Conservation (phyloP, 2,329 filamentous ascomycete species). For the Didymella pomorum region DNA sequence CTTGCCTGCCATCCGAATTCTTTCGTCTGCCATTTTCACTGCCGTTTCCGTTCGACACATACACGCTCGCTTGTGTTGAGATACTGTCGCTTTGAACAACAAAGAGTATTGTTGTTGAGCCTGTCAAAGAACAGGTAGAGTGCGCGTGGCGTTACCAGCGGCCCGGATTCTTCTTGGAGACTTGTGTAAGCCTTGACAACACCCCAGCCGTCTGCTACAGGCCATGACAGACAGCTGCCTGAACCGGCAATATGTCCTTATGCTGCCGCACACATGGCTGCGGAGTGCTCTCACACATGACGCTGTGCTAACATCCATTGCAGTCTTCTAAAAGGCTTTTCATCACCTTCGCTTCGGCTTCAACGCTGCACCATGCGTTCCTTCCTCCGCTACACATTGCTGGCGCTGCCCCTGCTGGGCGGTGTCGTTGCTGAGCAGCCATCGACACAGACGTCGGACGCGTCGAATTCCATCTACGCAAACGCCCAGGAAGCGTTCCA, state of each 20-base stretch:
- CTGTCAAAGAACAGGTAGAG: constrained; percentile 6
- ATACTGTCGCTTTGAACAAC: constrained; percentile 9
- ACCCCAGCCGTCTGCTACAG: constrained; percentile 11
- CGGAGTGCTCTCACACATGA: constrained; percentile 7
- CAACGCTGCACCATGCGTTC: constrained; percentile 39
- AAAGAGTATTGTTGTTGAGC: constrained; percentile 7
- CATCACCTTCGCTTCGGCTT: constrained; percentile 10
- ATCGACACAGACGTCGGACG: constrained; percentile 28
- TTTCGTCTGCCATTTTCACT: constrained; percentile 1
- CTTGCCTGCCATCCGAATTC: constrained; percentile 10
- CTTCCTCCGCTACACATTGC: constrained; percentile 38
- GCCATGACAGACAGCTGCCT: constrained; percentile 16
- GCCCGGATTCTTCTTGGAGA: constrained; percentile 3
- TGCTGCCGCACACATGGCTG: background rate
- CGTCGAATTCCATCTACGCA: constrained; percentile 37
- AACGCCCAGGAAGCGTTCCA: constrained; percentile 58
- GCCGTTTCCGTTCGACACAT: constrained; percentile 2
- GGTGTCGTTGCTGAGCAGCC: constrained; percentile 32
- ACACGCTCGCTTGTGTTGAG: constrained; percentile 15
- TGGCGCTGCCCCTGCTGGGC: constrained; percentile 45
- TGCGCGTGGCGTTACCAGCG: constrained; percentile 21
- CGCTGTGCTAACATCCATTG: constrained; percentile 30
- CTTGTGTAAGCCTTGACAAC: constrained; percentile 20
- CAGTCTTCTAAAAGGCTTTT: constrained; percentile 18
- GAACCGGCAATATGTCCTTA: constrained; percentile 14